phyloP scores from a whole-genome alignment of 352 stramenopile species.

The Phytophthora fragariaefolia region DNA sequence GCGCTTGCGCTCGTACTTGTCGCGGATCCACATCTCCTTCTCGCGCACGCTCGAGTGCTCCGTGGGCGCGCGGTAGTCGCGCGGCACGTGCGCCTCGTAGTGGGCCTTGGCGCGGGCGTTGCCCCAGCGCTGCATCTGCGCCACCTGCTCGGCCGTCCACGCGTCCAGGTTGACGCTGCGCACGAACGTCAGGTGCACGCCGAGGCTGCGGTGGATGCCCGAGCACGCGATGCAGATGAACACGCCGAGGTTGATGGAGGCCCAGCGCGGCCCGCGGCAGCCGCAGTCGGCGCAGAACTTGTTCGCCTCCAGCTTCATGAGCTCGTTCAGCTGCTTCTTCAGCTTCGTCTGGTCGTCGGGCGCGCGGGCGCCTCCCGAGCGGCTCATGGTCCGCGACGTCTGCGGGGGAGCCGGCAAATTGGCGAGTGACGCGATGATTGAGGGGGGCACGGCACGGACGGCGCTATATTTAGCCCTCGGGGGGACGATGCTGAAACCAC shows the following conservation, averaged over 20 bases:
- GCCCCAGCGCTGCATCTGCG: slow-evolving; percentile 93
- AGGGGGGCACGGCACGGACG: too few relatives aligned
- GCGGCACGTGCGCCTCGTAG: slow-evolving; percentile 87
- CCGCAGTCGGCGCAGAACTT: slow-evolving; percentile 92
- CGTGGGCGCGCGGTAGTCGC: slow-evolving; percentile 78
- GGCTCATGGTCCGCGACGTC: too few relatives aligned
- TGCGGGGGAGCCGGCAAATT: neutral
- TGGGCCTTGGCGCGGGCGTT: slow-evolving; percentile 91
- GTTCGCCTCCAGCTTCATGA: slow-evolving; percentile 92
- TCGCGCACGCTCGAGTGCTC: slow-evolving; percentile 86
- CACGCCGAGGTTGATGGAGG: slow-evolving; percentile 93
- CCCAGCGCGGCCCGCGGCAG: slow-evolving; percentile 91
- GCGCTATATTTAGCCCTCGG: too few relatives aligned
- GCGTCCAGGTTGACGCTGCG: slow-evolving; percentile 93
- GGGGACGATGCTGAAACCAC: slow-evolving; percentile 17
- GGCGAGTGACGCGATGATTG: too few relatives aligned
- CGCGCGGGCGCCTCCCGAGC: slow-evolving; percentile 37
- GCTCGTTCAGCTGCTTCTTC: slow-evolving; percentile 88
- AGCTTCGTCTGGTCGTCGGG: slow-evolving; percentile 88
- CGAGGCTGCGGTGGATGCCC: slow-evolving; percentile 93
- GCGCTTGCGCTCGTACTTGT: slow-evolving; percentile 91
- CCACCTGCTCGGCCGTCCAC: slow-evolving; percentile 91
- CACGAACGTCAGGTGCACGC: slow-evolving; percentile 94
- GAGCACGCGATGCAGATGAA: slow-evolving; percentile 96
- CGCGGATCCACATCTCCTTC: slow-evolving; percentile 91